These are phyloP conservation scores for Adansonia gregorii DNA, from an alignment of 441 rosid species.

Conservation along the genomic window DNA sequence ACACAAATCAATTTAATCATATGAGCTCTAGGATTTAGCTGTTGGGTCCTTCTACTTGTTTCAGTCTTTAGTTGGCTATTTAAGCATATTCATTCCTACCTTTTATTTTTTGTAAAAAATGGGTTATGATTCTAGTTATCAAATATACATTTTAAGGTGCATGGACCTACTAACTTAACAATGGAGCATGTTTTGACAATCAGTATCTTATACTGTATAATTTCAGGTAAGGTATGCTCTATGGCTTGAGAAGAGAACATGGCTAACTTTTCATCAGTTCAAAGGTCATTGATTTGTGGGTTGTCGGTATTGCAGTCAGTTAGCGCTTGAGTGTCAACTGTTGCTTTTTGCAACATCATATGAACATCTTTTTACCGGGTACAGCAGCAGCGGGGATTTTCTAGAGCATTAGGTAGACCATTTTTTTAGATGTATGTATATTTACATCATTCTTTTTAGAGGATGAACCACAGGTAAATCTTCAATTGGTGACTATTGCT, in stretches of 20 bases:
- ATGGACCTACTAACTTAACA: slow-evolving; percentile 4
- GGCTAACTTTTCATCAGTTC: slow-evolving; percentile 14
- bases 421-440: slow-evolving; percentile 14
- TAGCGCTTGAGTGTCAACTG: neutral
- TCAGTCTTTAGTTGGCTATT: neutral
- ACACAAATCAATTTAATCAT: neutral
- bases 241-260: slow-evolving; percentile 49
- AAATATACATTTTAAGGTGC: neutral
- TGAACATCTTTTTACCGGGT: neutral
- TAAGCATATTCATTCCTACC: neutral
- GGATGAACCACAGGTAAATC: neutral
- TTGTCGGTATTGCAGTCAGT: slow-evolving; percentile 4
- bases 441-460: neutral
- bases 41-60: slow-evolving; percentile 4
- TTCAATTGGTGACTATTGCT: neutral
- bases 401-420: neutral
- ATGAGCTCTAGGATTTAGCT: neutral
- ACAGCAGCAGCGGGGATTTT: neutral
- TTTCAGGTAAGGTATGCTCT: slow-evolving; percentile 89
- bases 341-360: slow-evolving; percentile 5
- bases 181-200: slow-evolving; percentile 17
- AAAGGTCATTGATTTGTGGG: neutral
- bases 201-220: slow-evolving; percentile 10
- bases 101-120: neutral
- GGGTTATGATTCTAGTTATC: neutral